Percentiles rank a stretch among this genome's conserved stretches.
These are phyloP conservation scores for Dillenia suffruticosa DNA, from an alignment of 164 flowering plant genomes.

Conservation along the genomic window DNA sequence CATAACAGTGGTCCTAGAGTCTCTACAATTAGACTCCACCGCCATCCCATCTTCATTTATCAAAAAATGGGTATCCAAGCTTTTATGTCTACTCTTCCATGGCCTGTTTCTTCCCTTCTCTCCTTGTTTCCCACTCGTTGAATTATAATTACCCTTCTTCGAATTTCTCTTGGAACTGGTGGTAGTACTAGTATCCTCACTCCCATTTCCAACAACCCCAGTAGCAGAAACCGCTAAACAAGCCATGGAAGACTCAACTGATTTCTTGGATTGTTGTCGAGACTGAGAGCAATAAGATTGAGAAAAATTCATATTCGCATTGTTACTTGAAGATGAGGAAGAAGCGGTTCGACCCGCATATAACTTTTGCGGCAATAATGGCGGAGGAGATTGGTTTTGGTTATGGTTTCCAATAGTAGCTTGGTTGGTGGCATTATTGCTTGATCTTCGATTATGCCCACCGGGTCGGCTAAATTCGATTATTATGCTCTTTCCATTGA, in stretches of 20 bases:
- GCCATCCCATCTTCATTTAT: slow-evolving; percentile 48
- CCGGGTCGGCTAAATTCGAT: slow-evolving; percentile 86
- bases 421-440: slow-evolving; percentile 4
- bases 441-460: slow-evolving; percentile 39
- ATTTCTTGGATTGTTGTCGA: slow-evolving; percentile 7
- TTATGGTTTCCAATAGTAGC: not conserved
- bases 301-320: not conserved
- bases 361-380: slow-evolving; percentile 4
- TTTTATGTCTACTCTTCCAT: slow-evolving; percentile 34
- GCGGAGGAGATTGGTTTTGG: slow-evolving; percentile 6
- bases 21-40: slow-evolving; percentile 30
- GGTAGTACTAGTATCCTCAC: not conserved
- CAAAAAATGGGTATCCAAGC: slow-evolving; percentile 39
- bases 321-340: slow-evolving; percentile 3
- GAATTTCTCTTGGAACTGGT: slow-evolving; percentile 4
- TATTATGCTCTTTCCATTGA: slow-evolving; percentile 46
- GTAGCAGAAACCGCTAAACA: slow-evolving; percentile 3
- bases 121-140: not conserved
- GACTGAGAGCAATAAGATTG: slow-evolving; percentile 9
- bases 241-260: slow-evolving; percentile 15
- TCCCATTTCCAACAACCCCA: slow-evolving; percentile 3
- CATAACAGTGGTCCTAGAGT: slow-evolving; percentile 91
- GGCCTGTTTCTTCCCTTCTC: slow-evolving; percentile 12
- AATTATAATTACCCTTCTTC: slow-evolving; percentile 6
- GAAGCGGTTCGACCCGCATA: not conserved